Base-by-base conservation (phyloP, 1,284 basidiomycete genomes). In the Crucibulum cyathiforme region DNA sequence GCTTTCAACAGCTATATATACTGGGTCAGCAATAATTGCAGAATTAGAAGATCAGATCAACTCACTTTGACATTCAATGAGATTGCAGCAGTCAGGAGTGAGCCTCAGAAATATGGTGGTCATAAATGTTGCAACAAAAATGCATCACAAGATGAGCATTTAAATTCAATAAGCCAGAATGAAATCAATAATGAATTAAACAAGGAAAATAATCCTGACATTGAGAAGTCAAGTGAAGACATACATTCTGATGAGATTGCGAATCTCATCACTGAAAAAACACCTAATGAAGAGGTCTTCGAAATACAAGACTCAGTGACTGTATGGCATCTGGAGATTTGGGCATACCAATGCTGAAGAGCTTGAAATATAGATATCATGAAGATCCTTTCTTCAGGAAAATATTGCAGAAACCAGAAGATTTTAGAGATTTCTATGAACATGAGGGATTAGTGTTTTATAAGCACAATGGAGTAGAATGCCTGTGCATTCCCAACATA, bases 321-420 rank as follows among this genome's bases (percentile, higher is more conserved):
- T 10, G 8, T 48, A 12, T 48, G 8, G 19, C 46, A 12, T 10
- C 19, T 12, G 19, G 46, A 10, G 19, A 48, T 24, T 10, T 48
- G 9, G 59, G 59, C 1, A 36, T 63, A 1, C 57, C 59, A 48
- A 13, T 63, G 13, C 37, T 37, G 8, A 57, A 51, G 34, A 53
- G 53, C 15, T 8, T 71, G 2, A 50, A 46, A 1, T 37, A 59
- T 17, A 34, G 64, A 17, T 70, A 71, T 17, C 8, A 17, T 1
- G 49, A 69, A 0, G 71, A 76, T 50, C 1, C 36, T 0, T 70
- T 74, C 46, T 71, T 70, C 47, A 53, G 35, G 8, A 43, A 53
- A 1, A 61, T 77, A 5, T 15, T 74, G 0, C 58, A 54, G 0
- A 36, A 57, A 1, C 70, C 70, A 0, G 36, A 38, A 1, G n/a